phyloP scores from a whole-genome alignment of 2,329 filamentous ascomycete species.

The Calcarisporium arbuscula region DNA sequence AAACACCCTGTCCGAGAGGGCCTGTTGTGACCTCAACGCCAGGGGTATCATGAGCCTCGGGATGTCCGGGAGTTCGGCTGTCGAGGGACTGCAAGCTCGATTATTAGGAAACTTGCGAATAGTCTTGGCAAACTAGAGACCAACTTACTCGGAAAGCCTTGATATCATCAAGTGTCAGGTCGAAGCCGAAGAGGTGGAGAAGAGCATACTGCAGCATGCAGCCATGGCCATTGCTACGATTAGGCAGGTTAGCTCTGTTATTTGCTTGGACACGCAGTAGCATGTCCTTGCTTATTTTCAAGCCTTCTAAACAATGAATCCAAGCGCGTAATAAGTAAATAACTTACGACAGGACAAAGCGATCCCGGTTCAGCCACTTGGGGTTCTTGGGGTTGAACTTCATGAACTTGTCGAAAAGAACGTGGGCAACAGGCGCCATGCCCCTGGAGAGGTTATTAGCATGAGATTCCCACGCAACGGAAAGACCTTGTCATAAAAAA shows the following conservation, averaged over 20 bases:
- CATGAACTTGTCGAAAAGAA: constrained; percentile 99
- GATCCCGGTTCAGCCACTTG: constrained; percentile 92
- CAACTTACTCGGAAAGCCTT: constrained; percentile 89
- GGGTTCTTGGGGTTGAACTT: constrained; percentile 99
- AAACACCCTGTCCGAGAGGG: constrained; percentile 93
- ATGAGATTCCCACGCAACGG: no score
- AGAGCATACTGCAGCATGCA: constrained; percentile 99
- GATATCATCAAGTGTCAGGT: constrained; percentile 78
- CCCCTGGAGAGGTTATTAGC: constrained; percentile 48
- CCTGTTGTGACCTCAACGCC: constrained; percentile 98
- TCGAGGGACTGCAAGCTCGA: constrained; percentile 37
- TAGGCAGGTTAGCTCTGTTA: constrained; percentile 9
- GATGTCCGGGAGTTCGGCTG: constrained; percentile 88
- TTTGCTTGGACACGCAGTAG: no score
- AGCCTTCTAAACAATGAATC: no score
- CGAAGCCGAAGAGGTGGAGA: constrained; percentile 93
- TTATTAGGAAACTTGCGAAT: constrained; percentile 7
- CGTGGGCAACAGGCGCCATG: constrained; percentile 92
- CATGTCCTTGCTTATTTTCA: no score
- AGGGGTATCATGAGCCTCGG: constrained; percentile 92
- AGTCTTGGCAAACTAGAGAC: constrained; percentile 1
- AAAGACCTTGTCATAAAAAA: constrained; percentile 3
- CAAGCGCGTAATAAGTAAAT: not conserved
- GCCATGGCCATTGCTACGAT: constrained; percentile 82
- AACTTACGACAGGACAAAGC: constrained; percentile 97